phyloP scores from a whole-genome alignment of 106 monocot species.

The Apostasia ramifera region DNA sequence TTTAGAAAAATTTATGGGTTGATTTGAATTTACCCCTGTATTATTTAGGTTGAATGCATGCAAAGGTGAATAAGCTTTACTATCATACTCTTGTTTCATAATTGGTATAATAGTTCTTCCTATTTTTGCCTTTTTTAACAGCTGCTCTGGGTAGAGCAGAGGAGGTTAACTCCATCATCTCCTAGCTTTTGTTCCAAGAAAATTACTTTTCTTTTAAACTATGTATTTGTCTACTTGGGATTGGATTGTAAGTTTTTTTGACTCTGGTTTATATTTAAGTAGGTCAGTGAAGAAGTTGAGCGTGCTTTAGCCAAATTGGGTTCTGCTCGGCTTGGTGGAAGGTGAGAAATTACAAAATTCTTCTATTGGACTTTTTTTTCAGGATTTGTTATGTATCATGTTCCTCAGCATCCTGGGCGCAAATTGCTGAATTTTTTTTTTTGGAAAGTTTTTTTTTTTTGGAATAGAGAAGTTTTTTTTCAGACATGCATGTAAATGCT shows the following conservation, averaged over 20 bases:
- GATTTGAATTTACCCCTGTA: no score
- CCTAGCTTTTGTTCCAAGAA: neutral
- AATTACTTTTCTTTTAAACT: neutral
- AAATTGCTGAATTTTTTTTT: neutral
- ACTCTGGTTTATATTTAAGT: neutral
- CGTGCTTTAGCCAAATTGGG: slow-evolving; percentile 55
- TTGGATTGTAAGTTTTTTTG: neutral
- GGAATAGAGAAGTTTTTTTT: neutral
- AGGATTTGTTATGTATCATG: no score
- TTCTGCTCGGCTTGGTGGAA: slow-evolving; percentile 39
- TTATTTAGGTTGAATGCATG: no score
- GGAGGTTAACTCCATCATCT: neutral
- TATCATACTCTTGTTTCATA: no score
- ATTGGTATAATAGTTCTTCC: no score
- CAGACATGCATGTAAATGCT: neutral
- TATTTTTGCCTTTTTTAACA: no score
- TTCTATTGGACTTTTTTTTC: no score
- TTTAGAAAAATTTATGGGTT: no score
- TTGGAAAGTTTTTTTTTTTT: neutral
- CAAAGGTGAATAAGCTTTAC: no score
- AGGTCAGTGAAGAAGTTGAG: slow-evolving; percentile 71
- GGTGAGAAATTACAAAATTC: slow-evolving; percentile 19
- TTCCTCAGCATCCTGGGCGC: no score
- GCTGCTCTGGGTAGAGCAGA: neutral
- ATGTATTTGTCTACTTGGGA: neutral